Base-by-base conservation (phyloP, 2,329 filamentous ascomycete genomes). In the Paecilomyces formosus region DNA sequence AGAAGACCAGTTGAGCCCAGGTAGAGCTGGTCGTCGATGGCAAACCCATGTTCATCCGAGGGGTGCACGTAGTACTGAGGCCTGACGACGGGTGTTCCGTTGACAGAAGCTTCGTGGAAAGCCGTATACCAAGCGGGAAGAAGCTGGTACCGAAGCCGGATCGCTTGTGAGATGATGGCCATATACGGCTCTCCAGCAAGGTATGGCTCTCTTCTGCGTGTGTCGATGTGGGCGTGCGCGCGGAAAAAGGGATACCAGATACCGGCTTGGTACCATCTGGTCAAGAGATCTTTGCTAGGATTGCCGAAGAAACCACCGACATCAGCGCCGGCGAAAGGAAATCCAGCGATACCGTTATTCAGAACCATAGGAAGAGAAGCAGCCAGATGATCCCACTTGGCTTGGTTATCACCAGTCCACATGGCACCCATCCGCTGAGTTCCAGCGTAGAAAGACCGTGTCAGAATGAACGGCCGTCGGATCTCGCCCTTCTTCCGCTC, bases 321-420 rank as follows among this genome's bases (percentile, higher is more conserved):
- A 76, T 99, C 94, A 56, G 94, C 94, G 57, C 94, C 94, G 0
- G 91, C 86, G 69, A 97, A 97, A 11, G 94, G 94, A 74, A 89
- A 97, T 7, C 94, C 94, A 1, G 91, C 86, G 65, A 99, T 92
- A 58, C 93, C 92, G 70, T 96, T 90, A 73, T 89, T 94, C 49
- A 99, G 79, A 24, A 96, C 81, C 94, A 99, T 99, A 24, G 94
- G 93, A 39, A 97, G 84, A 1, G 92, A 89, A 0, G 87, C 89
- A n/a, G 86, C 89, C 15, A 99, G 83, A 69, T 97, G 92, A 18
- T 87, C 86, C 94, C 94, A 99, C 24, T 85, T 87, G 11, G 94
- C 94, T 72, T 94, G 89, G 77, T 99, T 99, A 72, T 99, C 94
- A 61, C 94, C 94, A 21, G 94, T 99, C 94, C 94, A 99, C 92